Evolutionary conservation across 371 early-diverging fungal genomes (phyloP), one percentile per base, ranked within the genome.

Genomic region (Lichtheimia ramosa): DNA sequence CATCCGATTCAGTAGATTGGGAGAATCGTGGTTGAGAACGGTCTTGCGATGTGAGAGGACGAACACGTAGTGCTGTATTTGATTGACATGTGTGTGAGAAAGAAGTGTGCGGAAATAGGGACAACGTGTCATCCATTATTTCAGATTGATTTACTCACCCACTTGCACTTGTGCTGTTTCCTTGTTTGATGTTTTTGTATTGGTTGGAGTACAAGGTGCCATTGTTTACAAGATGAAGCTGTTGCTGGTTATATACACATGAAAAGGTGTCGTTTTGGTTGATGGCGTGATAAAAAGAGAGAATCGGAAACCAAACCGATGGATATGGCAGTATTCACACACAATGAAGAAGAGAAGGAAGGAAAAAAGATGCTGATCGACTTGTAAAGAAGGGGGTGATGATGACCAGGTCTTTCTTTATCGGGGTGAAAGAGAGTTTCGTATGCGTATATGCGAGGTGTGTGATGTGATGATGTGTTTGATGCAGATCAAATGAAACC

Each of bases 41-140:
- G 49, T 83, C 73, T 66, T 79, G 68, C 66, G 66, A 25, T 28
- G 81, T 71, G 48, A 85, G 62, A 39, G 85, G 85, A 61, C 85
- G 71, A 51, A 84, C 79, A 56, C 85, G 79, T 20, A 84, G 72
- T n/a, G 82, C 85, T 84, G 48, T 46, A 54, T 25, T 51, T n/a
- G 34, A 10, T 34, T 34, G 34, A 34, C 34, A 34, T 34, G 5
- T 34, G 34, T 8, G 34, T 25, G 16, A 54, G 46, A 25, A 52
- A 18, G 40, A 56, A 10, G 20, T 21, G 18, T n/a, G 23, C n/a
- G 21, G 25, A 58, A 16, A 43, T 43, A 52, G 18, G 57, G 14
- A 15, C 24, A 52, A 20, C 48, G 20, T 56, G 27, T 3, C 4
- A 12, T 43, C 18, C 14, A 2, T 43, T 12, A 54, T 6, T 16